A percentile compares a stretch with the other conserved stretches of the same genome.
phyloP scores from a whole-genome alignment of 306 rosid species.

The Glycyrrhiza uralensis region DNA sequence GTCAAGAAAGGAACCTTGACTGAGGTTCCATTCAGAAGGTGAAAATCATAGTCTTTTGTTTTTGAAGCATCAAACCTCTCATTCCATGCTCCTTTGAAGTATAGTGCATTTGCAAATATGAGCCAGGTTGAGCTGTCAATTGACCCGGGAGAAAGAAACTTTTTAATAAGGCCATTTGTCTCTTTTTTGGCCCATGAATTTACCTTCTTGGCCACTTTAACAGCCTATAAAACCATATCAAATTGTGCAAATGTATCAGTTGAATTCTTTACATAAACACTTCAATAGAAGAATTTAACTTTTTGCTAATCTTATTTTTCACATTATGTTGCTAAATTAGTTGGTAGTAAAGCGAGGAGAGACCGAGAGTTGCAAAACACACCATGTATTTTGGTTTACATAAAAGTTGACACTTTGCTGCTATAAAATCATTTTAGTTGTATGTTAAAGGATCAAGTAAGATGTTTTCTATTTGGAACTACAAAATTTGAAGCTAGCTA shows the following conservation, averaged over 20 bases:
- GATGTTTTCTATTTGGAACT: not conserved
- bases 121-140: constrained; percentile 51
- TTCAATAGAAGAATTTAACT: not conserved
- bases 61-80: constrained; percentile 53
- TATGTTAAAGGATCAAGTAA: not conserved
- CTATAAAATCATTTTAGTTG: not conserved
- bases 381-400: too few species aligned
- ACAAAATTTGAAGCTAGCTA: too few species aligned
- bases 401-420: not conserved
- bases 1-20: constrained; percentile 76
- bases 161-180: constrained; percentile 67
- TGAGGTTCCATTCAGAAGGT: constrained; percentile 52
- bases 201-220: constrained; percentile 54
- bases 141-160: constrained; percentile 61
- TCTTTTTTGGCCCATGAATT: constrained; percentile 73
- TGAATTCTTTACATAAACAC: not conserved
- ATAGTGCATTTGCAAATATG: constrained; percentile 66
- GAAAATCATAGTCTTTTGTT: constrained; percentile 58
- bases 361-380: too few species aligned
- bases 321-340: not conserved
- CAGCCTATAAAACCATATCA: constrained; percentile 39
- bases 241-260: not conserved
- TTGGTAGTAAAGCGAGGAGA: too few species aligned
- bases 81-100: constrained; percentile 82
- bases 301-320: too few species aligned